Conservation (phyloP, 2,329 filamentous ascomycete genomes). For the Exophiala mesophila region DNA sequence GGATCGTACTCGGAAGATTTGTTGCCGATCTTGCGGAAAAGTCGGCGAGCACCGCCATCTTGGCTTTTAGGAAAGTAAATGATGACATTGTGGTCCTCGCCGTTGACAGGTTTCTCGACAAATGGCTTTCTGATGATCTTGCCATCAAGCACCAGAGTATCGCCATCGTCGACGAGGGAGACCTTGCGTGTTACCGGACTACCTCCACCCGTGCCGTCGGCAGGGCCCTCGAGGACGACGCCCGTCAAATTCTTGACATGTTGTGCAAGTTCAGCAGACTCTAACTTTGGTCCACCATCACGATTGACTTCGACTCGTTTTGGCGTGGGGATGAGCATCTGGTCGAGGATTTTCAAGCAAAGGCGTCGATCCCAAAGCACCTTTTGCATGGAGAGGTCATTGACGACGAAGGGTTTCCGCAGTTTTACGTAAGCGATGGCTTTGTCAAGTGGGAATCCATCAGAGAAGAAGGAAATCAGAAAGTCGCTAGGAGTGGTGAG, state of each 20-base stretch:
- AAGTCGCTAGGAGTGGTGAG: constrained; percentile 64
- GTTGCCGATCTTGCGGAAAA: constrained; percentile 97
- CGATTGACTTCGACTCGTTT: constrained; percentile 84
- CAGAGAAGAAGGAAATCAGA: constrained; percentile 95
- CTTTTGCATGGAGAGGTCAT: constrained; percentile 95
- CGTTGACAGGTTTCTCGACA: constrained; percentile 96
- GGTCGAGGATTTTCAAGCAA: constrained; percentile 81
- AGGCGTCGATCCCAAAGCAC: constrained; percentile 92
- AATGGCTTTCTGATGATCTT: constrained; percentile 81
- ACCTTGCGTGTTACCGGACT: constrained; percentile 59
- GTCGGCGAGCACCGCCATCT: constrained; percentile 76
- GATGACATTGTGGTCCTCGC: constrained; percentile 97
- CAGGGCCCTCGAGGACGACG: constrained; percentile 65
- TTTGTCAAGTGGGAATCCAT: constrained; percentile 94
- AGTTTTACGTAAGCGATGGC: constrained; percentile 92
- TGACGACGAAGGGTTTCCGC: constrained; percentile 93
- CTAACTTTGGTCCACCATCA: constrained; percentile 77
- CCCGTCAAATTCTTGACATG: constrained; percentile 77
- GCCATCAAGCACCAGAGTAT: constrained; percentile 84
- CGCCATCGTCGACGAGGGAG: constrained; percentile 82
- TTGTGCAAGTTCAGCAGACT: constrained; percentile 73
- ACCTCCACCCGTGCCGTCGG: constrained; percentile 61
- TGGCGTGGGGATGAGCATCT: constrained; percentile 84
- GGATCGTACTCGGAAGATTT: constrained; percentile 95
- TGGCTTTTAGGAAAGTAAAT: constrained; percentile 80